Evolutionary conservation across 371 early-diverging fungal species (phyloP).

Genomic region (Umbelopsis sp.): DNA sequence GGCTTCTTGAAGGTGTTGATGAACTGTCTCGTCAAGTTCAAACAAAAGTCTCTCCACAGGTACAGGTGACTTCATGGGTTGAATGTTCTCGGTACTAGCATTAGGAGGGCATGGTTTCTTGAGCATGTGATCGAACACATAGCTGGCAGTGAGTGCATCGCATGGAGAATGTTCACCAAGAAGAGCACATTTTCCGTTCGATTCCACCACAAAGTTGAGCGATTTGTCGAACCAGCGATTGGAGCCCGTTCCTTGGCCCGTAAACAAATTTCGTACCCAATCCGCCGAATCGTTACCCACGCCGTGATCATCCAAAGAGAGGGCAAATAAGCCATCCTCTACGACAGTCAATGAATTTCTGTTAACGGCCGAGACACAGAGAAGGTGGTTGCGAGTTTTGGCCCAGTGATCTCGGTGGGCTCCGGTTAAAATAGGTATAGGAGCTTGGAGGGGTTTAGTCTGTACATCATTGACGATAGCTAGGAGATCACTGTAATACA

Average conservation of each 20-base stretch:
- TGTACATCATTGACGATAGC: slow-evolving; percentile 50
- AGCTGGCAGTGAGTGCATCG: slow-evolving; percentile 77
- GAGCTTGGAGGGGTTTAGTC: slow-evolving; percentile 44
- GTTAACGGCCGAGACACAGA: slow-evolving; percentile 55
- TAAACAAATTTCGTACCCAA: slow-evolving; percentile 53
- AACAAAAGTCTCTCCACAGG: slow-evolving; percentile 24
- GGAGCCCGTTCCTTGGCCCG: slow-evolving; percentile 53
- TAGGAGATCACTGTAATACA: slow-evolving; percentile 26
- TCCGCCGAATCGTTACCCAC: slow-evolving; percentile 34
- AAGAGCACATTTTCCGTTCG: slow-evolving; percentile 72
- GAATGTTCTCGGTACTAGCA: neutral
- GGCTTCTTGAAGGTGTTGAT: slow-evolving; percentile 57
- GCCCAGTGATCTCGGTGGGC: slow-evolving; percentile 90
- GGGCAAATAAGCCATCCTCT: slow-evolving; percentile 73
- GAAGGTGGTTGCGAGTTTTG: slow-evolving; percentile 61
- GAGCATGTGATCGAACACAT: slow-evolving; percentile 63
- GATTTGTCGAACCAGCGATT: slow-evolving; percentile 94
- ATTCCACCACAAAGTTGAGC: slow-evolving; percentile 65
- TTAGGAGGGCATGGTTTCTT: slow-evolving; percentile 41
- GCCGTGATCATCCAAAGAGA: slow-evolving; percentile 76
- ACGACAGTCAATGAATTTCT: slow-evolving; percentile 55
- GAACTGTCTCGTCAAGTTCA: slow-evolving; percentile 46
- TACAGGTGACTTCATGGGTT: neutral
- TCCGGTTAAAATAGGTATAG: slow-evolving; percentile 79
- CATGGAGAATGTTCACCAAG: slow-evolving; percentile 87